Evolutionary conservation across 129 eudicot genomes (phyloP).

Genomic region (Saussurea involucrata): DNA sequence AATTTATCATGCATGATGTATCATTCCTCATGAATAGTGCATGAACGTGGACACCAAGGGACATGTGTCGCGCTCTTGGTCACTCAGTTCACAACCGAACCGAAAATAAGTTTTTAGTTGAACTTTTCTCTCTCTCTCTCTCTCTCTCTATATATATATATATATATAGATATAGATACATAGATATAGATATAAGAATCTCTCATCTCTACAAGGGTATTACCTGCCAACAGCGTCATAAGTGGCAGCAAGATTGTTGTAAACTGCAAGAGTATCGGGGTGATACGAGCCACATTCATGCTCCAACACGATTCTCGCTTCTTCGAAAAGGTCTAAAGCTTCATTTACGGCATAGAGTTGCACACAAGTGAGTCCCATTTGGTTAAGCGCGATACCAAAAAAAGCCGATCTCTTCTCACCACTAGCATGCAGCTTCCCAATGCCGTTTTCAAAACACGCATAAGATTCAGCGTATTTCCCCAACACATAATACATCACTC

Average conservation of each 20-base stretch:
- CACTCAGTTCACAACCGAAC: no score
- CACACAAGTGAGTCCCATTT: conserved; percentile 87
- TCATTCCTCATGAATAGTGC: no score
- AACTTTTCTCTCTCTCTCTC: no score
- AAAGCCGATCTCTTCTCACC: conserved; percentile 85
- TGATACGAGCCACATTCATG: conserved; percentile 75
- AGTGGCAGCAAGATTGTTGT: conserved; percentile 87
- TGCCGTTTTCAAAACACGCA: conserved; percentile 47
- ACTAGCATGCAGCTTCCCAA: conserved; percentile 63
- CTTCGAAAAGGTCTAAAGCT: conserved; percentile 72
- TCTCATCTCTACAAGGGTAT: neutral
- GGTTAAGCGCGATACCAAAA: conserved; percentile 84
- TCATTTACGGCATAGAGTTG: conserved; percentile 69
- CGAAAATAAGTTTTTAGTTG: no score
- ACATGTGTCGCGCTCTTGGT: no score
- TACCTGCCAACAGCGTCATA: conserved; percentile 94
- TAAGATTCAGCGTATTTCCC: conserved; percentile 69
- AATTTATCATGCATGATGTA: no score
- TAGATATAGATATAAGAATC: no score
- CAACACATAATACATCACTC: conserved; percentile 73
- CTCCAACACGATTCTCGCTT: conserved; percentile 62
- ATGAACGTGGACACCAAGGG: no score
- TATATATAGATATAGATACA: no score
- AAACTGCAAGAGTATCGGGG: conserved; percentile 84
- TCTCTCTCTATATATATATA: no score